A percentile compares a stretch with the other conserved stretches of the same genome.
These are phyloP conservation scores for Cladosporium colombiae DNA, from an alignment of 2,329 filamentous ascomycete species.

Conservation along the genomic window DNA sequence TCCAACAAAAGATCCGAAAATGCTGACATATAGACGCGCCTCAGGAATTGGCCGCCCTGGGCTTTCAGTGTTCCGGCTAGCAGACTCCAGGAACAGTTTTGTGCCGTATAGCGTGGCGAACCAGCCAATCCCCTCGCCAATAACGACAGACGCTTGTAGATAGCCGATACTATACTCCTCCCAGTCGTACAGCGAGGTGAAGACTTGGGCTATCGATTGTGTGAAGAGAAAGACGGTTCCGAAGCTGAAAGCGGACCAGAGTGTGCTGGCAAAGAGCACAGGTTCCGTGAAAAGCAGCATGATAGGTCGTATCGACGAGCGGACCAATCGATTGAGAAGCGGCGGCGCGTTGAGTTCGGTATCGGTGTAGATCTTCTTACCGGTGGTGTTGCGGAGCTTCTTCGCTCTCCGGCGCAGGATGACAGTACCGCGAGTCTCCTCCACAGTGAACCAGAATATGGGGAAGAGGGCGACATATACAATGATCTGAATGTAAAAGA, in stretches of 20 bases:
- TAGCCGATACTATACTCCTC: conserved; percentile 46
- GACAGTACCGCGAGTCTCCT: conserved; percentile 50
- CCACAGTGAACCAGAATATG: conserved; percentile 43
- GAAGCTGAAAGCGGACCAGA: conserved; percentile 52
- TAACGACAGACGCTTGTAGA: conserved; percentile 47
- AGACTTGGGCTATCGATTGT: conserved; percentile 49
- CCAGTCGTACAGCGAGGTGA: conserved; percentile 44
- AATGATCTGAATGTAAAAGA: conserved; percentile 46
- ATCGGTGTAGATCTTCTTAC: conserved; percentile 33
- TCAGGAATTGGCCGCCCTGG: conserved; percentile 46
- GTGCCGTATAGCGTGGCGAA: conserved; percentile 37
- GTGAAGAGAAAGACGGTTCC: conserved; percentile 54
- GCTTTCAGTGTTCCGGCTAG: conserved; percentile 39
- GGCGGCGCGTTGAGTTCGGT: conserved; percentile 39
- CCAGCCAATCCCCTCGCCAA: conserved; percentile 49
- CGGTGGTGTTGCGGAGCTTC: conserved; percentile 36
- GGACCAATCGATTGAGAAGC: conserved; percentile 38
- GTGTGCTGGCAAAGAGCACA: conserved; percentile 50
- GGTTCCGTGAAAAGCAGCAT: conserved; percentile 52
- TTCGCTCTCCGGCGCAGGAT: conserved; percentile 46
- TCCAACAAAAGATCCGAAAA: conserved; percentile 48
- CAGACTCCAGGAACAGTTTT: conserved; percentile 45
- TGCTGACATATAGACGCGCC: conserved; percentile 47
- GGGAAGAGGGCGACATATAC: conserved; percentile 47
- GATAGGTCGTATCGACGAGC: conserved; percentile 36